phyloP scores from a whole-genome alignment of 1,284 basidiomycete genomes.

The Boletus mariae region DNA sequence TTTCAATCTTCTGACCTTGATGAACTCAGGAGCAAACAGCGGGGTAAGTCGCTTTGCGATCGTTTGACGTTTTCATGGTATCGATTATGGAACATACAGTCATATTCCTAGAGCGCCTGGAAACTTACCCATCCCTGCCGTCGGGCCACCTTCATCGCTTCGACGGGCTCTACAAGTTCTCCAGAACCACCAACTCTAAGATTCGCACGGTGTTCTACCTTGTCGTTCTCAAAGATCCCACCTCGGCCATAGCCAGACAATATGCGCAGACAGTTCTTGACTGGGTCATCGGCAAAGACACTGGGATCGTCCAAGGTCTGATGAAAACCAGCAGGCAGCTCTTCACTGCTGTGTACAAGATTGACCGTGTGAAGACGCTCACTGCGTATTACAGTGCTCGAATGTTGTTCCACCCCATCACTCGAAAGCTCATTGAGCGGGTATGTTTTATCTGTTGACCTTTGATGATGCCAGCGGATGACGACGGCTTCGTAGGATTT shows the following conservation, averaged over 20 bases:
- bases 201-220: slow-evolving; percentile 54
- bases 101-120: slow-evolving; percentile 72
- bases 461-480: neutral
- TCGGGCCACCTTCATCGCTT: slow-evolving; percentile 52
- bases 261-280: slow-evolving; percentile 53
- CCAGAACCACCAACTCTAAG: slow-evolving; percentile 60
- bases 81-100: slow-evolving; percentile 38
- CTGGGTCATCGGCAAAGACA: slow-evolving; percentile 67
- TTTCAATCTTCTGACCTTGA: slow-evolving; percentile 58
- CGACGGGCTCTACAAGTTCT: slow-evolving; percentile 53
- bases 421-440: slow-evolving; percentile 70
- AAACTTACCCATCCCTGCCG: slow-evolving; percentile 54
- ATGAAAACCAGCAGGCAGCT: slow-evolving; percentile 83
- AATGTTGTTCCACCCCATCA: slow-evolving; percentile 73
- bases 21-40: slow-evolving; percentile 64
- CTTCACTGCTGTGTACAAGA: slow-evolving; percentile 54
- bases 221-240: slow-evolving; percentile 51
- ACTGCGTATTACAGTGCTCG: slow-evolving; percentile 55
- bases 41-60: slow-evolving; percentile 36
- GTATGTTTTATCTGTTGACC: slow-evolving; percentile 35
- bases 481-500: neutral
- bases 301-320: slow-evolving; percentile 62
- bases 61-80: neutral
- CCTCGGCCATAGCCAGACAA: slow-evolving; percentile 44
- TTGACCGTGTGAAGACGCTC: slow-evolving; percentile 62